Percentiles rank a stretch among this genome's conserved stretches.
Evolutionary conservation across 257 asterid species (phyloP).

Genomic region (Solanum tacnaense): DNA sequence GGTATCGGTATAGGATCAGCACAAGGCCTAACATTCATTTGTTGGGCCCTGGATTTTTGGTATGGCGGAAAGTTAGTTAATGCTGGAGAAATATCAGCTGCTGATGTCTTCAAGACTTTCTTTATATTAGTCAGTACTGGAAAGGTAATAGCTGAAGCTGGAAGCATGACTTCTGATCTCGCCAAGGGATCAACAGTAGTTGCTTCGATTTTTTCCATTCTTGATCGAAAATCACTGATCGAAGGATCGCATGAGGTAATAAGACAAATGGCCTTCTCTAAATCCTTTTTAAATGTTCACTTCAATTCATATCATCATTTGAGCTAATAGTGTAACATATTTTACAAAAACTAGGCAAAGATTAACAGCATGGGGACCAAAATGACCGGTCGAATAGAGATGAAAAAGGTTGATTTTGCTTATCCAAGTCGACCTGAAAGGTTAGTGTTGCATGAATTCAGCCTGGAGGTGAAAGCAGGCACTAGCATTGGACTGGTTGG

Average conservation of each 20-base stretch:
- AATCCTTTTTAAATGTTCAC: not conserved
- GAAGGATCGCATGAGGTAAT: slow-evolving; percentile 33
- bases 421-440: slow-evolving; percentile 56
- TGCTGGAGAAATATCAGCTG: slow-evolving; percentile 62
- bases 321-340: not conserved
- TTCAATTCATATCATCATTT: not conserved
- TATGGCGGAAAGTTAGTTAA: slow-evolving; percentile 63
- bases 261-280: slow-evolving; percentile 2
- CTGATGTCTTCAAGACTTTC: slow-evolving; percentile 71
- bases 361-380: slow-evolving; percentile 19
- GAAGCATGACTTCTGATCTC: slow-evolving; percentile 89
- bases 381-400: slow-evolving; percentile 44
- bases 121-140: slow-evolving; percentile 76
- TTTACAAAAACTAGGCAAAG: slow-evolving; percentile 17
- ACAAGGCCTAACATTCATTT: slow-evolving; percentile 70
- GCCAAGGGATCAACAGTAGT: slow-evolving; percentile 80
- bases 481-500: slow-evolving; percentile 75
- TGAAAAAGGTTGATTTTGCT: slow-evolving; percentile 56
- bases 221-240: slow-evolving; percentile 56
- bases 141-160: slow-evolving; percentile 82
- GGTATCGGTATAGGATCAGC: slow-evolving; percentile 90
- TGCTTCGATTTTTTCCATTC: slow-evolving; percentile 56
- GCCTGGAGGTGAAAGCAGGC: slow-evolving; percentile 59
- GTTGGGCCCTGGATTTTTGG: slow-evolving; percentile 93
- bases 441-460: slow-evolving; percentile 36